phyloP scores from a whole-genome alignment of 1,284 basidiomycete species.

The Pterulicium gracile region DNA sequence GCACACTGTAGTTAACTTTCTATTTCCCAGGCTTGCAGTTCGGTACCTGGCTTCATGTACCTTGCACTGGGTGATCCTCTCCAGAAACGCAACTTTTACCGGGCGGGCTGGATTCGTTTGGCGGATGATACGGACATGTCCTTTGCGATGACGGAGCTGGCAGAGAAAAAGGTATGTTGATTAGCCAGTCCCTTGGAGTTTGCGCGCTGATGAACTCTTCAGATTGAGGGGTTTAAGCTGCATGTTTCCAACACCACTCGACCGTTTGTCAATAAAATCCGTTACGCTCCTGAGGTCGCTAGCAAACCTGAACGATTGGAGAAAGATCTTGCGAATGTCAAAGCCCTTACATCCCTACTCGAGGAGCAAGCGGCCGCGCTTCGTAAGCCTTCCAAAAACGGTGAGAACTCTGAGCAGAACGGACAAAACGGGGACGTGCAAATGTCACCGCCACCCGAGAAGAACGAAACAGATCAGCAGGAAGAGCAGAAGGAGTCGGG shows the following conservation, averaged over 20 bases:
- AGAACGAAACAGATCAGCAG: constrained; percentile 39
- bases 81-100: constrained; percentile 83
- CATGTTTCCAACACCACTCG: constrained; percentile 78
- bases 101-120: constrained; percentile 88
- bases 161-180: constrained; percentile 68
- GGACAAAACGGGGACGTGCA: constrained; percentile 30
- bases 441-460: constrained; percentile 28
- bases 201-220: constrained; percentile 4
- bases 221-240: constrained; percentile 91
- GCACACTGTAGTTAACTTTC: constrained; percentile 7
- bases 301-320: constrained; percentile 68
- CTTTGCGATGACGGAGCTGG: constrained; percentile 57
- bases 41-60: constrained; percentile 63
- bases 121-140: constrained; percentile 74
- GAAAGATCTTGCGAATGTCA: constrained; percentile 70
- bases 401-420: constrained; percentile 19
- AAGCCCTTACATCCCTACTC: constrained; percentile 55
- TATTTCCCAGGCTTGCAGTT: constrained; percentile 43
- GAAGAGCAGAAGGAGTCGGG: constrained; percentile 48
- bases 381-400: constrained; percentile 27
- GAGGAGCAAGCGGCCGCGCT: constrained; percentile 57
- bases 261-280: constrained; percentile 68
- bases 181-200: constrained; percentile 4
- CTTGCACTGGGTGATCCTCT: constrained; percentile 85
- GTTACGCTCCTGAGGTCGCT: constrained; percentile 72